Evolutionary conservation across 2,329 filamentous ascomycete species (phyloP).

Genomic region (Xylaria polymorpha): DNA sequence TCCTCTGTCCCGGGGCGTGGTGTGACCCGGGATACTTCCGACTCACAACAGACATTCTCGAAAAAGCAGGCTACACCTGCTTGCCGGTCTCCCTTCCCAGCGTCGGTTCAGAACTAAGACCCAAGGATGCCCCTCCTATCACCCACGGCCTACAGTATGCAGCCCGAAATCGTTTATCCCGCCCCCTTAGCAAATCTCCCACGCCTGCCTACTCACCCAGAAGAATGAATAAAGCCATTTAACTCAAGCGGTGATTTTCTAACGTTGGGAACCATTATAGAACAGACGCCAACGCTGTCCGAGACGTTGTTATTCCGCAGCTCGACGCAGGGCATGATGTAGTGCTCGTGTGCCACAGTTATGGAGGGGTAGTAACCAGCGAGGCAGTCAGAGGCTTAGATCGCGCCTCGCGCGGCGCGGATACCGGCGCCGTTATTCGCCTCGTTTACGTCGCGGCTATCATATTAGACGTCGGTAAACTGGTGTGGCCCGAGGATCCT

Average conservation of each 20-base stretch:
- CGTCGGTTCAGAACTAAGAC: constrained; percentile 33
- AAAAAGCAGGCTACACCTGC: constrained; percentile 36
- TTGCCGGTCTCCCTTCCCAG: constrained; percentile 36
- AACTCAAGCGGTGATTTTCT: background rate
- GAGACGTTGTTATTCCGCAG: constrained; percentile 31
- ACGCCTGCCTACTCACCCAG: background rate
- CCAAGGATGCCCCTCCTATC: constrained; percentile 30
- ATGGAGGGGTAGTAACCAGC: constrained; percentile 41
- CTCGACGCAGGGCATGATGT: constrained; percentile 39
- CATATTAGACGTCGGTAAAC: constrained; percentile 35
- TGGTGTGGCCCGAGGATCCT: constrained; percentile 37
- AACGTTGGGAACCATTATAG: background rate
- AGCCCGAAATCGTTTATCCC: background rate
- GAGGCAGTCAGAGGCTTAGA: constrained; percentile 40
- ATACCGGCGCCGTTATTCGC: constrained; percentile 34
- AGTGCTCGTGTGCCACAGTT: constrained; percentile 38
- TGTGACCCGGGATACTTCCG: constrained; percentile 32
- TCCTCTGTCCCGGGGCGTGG: constrained; percentile 41
- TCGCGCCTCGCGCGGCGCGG: constrained; percentile 29
- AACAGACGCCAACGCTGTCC: constrained; percentile 36
- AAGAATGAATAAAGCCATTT: background rate
- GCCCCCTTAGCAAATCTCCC: background rate
- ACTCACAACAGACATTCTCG: constrained; percentile 37
- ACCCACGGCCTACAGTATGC: constrained; percentile 32
- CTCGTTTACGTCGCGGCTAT: constrained; percentile 41